Evolutionary conservation across 371 early-diverging fungal genomes (phyloP).

Genomic region (Apophysomyces elegans): DNA sequence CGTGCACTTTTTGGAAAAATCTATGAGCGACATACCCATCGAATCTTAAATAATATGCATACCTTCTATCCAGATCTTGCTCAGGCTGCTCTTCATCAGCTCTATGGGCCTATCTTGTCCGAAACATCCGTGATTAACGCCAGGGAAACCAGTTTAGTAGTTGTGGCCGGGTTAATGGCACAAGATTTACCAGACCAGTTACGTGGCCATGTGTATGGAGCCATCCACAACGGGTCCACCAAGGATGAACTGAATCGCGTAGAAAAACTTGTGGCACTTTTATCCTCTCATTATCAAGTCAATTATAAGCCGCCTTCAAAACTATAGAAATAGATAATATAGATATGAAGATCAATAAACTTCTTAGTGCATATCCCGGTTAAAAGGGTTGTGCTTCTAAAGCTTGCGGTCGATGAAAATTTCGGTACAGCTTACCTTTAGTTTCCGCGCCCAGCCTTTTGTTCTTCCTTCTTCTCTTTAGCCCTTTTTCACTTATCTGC

Average conservation of each 20-base stretch:
- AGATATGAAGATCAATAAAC: background rate
- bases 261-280: background rate
- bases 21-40: background rate
- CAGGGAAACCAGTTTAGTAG: constrained; percentile 7
- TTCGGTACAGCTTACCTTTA: background rate
- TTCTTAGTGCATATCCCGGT: background rate
- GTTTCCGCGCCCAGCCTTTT: background rate
- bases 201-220: constrained; percentile 7
- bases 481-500: background rate
- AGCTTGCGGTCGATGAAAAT: constrained; percentile 3
- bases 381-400: background rate
- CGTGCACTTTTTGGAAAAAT: constrained; percentile 10
- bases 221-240: constrained; percentile 8
- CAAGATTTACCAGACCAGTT: constrained; percentile 3
- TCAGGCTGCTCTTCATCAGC: background rate
- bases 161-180: background rate
- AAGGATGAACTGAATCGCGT: constrained; percentile 8
- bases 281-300: background rate
- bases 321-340: background rate
- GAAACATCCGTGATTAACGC: background rate
- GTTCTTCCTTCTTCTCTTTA: background rate
- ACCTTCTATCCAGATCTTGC: background rate
- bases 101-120: constrained; percentile 3
- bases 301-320: background rate
- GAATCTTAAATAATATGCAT: background rate